Evolutionary conservation across 2,329 filamentous ascomycete genomes (phyloP), one percentile per base, ranked within the genome.

Genomic region (Triangularia setosa): DNA sequence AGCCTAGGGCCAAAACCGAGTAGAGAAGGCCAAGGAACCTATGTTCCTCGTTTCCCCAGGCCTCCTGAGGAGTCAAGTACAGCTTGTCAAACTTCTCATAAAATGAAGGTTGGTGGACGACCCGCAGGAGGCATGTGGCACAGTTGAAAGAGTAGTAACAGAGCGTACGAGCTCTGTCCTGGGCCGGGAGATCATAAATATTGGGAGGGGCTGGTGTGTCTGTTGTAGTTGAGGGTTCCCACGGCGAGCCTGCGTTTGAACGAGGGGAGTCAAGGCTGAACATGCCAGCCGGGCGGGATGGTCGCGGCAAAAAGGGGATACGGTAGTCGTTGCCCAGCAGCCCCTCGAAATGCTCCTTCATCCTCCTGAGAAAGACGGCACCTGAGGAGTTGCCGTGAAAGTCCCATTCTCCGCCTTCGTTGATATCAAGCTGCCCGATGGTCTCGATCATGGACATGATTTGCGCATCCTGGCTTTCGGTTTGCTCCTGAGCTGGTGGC

Each of bases 361-460:
- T 89, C 62, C 91, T 88, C 68, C 87, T 86, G 70, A 97, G 84
- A 75, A 97, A 99, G 67, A 94, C 92, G 53, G 93, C 85, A 2
- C 94, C 93, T 0, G 95, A 98, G 0, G 94, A 97, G 68, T 91
- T 90, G 57, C 95, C 95, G 73, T 96, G 92, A 72, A 97, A 99
- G 76, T 98, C 93, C 88, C 93, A 96, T 71, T 95, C 88, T 52
- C 94, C 94, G 71, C 89, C 87, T 70, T 98, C 94, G 71, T 96
- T 93, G 33, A 98, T 83, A 72, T 98, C 94, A 18, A 99, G 83
- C 74, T 93, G 91, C 35, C 94, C 95, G 2, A 94, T 92, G 52
- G 91, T 91, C 73, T 94, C 91, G 64, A 98, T 93, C 94, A 99
- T 98, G 27, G 93, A 96, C 73, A 94, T 89, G 25, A 99, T 81